Percentiles rank a stretch among this genome's conserved stretches.
These are phyloP conservation scores for Poa annua DNA, from an alignment of 176 grass and related monocot species.

Conservation along the genomic window DNA sequence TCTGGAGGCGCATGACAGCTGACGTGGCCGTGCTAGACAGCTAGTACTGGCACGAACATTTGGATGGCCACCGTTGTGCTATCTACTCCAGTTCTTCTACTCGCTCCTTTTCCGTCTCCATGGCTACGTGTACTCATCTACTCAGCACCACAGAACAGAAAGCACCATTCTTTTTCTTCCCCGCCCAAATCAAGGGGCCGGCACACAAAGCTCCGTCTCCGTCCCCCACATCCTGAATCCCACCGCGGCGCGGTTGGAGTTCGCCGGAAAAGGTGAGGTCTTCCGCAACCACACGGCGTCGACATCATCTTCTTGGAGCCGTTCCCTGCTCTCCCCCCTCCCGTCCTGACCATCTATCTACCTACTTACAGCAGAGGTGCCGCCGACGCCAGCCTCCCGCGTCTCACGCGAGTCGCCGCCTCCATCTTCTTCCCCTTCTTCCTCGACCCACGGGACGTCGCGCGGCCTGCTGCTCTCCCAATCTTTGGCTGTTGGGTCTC, in stretches of 20 bases:
- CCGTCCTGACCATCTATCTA: background rate
- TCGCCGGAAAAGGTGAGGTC: constrained; percentile 21
- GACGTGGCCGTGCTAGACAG: constrained; percentile 29
- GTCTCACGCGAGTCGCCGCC: background rate
- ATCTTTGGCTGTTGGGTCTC: background rate
- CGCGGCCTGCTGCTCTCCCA: background rate
- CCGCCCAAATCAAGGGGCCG: constrained; percentile 11
- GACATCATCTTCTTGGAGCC: background rate
- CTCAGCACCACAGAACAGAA: constrained; percentile 43
- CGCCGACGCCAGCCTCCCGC: background rate
- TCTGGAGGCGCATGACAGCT: background rate
- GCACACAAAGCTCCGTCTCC: background rate
- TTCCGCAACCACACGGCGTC: no score
- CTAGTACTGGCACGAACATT: background rate
- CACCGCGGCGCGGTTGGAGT: background rate
- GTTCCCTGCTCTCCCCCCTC: background rate
- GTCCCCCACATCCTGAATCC: background rate
- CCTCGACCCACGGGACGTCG: background rate
- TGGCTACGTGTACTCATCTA: constrained; percentile 1
- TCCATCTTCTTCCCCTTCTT: background rate
- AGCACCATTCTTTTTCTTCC: background rate
- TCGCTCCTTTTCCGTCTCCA: no score
- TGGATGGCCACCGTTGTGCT: constrained; percentile 17
- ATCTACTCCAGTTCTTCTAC: background rate
- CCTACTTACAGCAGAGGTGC: background rate